A percentile compares a stretch with the other conserved stretches of the same genome.
Evolutionary conservation across 345 rosid genomes (phyloP).

Genomic region (Schrenkiella parvula): DNA sequence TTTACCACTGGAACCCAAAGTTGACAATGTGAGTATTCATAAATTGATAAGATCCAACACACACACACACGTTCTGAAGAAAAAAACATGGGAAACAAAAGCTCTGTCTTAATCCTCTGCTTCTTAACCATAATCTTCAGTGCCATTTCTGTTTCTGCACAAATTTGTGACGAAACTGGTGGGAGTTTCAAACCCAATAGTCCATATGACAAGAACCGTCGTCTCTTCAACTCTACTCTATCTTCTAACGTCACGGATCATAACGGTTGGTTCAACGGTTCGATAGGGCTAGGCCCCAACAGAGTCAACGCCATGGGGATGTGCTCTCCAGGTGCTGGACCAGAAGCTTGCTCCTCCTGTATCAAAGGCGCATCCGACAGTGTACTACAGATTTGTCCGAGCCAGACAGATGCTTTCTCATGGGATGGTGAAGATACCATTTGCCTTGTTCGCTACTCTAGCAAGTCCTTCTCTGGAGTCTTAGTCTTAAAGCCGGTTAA

Average conservation of each 20-base stretch:
- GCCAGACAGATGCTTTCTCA: constrained; percentile 32
- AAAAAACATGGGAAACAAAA: not conserved
- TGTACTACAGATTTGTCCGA: constrained; percentile 19
- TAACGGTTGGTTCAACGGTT: not conserved
- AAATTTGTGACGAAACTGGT: not conserved
- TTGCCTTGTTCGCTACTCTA: constrained; percentile 46
- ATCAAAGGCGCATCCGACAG: not conserved
- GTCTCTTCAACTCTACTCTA: constrained; percentile 5
- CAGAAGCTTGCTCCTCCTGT: constrained; percentile 24
- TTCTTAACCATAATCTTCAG: not conserved
- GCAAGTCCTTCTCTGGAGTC: constrained; percentile 15
- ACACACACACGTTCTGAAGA: not conserved
- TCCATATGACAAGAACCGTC: constrained; percentile 28
- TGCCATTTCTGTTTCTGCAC: constrained; percentile 6
- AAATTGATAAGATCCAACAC: not conserved
- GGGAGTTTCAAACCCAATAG: constrained; percentile 21
- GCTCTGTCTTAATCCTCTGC: not conserved
- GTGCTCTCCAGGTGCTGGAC: constrained; percentile 5
- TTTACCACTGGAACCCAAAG: too few species aligned
- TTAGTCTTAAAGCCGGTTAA: not conserved
- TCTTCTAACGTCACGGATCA: constrained; percentile 2
- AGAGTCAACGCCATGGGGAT: constrained; percentile 1
- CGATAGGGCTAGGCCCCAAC: not conserved
- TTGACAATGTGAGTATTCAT: too few species aligned
- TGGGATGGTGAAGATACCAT: constrained; percentile 21